Conservation (phyloP, 768 basidiomycete species). For the Crepidotus variabilis region DNA sequence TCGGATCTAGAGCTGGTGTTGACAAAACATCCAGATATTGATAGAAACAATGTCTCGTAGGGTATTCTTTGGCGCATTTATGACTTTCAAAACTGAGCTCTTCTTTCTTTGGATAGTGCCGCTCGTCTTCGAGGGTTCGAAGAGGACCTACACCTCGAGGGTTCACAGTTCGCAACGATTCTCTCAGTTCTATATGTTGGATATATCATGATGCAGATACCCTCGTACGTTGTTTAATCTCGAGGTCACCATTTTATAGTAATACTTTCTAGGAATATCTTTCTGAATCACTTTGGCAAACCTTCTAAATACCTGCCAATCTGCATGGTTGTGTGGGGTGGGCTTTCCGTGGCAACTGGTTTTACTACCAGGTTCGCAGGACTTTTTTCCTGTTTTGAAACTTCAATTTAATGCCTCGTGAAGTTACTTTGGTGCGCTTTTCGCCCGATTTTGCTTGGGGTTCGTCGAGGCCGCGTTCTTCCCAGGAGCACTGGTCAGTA, state of each 20-base stretch:
- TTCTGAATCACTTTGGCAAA: conserved; percentile 62
- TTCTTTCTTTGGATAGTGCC: conserved; percentile 41
- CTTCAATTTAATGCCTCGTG: conserved; percentile 7
- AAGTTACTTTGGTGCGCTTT: conserved; percentile 66
- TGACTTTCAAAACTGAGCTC: not conserved
- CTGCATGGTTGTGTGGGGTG: conserved; percentile 76
- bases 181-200: conserved; percentile 69
- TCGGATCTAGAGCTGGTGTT: not conserved
- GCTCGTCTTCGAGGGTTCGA: conserved; percentile 73
- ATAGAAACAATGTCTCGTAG: conserved; percentile 73
- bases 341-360: conserved; percentile 53
- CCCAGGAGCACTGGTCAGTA: conserved; percentile 49
- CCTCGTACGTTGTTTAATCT: conserved; percentile 46
- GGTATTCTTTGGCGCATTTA: not conserved
- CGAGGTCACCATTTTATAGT: not conserved
- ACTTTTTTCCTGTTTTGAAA: not conserved
- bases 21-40: conserved; percentile 41
- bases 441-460: conserved; percentile 80
- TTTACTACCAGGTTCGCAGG: conserved; percentile 34
- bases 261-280: conserved; percentile 61
- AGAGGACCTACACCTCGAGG: conserved; percentile 58
- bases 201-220: conserved; percentile 78
- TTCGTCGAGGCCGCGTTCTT: conserved; percentile 68
- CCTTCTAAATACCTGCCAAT: conserved; percentile 66
- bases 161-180: conserved; percentile 58